These are phyloP conservation scores for Podaxis mareebaensis DNA, from an alignment of 768 basidiomycete species.

Conservation along the genomic window DNA sequence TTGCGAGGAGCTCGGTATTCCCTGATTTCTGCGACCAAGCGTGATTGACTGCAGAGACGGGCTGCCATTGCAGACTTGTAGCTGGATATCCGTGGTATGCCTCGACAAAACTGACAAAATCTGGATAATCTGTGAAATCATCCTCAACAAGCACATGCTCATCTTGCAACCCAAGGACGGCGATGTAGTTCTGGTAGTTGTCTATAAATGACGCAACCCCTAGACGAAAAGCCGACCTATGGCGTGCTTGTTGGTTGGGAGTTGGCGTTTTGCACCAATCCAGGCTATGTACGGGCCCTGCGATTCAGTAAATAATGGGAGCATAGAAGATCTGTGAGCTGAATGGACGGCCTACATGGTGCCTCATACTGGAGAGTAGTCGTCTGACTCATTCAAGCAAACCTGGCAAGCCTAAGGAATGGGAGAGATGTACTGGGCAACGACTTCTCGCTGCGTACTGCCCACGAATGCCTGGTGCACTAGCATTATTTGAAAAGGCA, in stretches of 20 bases:
- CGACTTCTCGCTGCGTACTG: neutral
- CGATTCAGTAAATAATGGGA: slow-evolving; percentile 8
- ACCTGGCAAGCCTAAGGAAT: neutral
- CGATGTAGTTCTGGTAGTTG: slow-evolving; percentile 80
- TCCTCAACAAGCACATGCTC: slow-evolving; percentile 88
- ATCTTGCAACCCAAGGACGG: slow-evolving; percentile 77
- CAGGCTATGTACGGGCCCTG: slow-evolving; percentile 84
- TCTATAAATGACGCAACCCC: slow-evolving; percentile 86
- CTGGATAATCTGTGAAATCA: slow-evolving; percentile 78
- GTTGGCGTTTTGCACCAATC: slow-evolving; percentile 88
- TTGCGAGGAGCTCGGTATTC: slow-evolving; percentile 82
- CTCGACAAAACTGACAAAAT: slow-evolving; percentile 85
- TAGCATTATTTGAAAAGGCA: neutral
- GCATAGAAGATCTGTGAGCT: slow-evolving; percentile 1
- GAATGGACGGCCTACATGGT: slow-evolving; percentile 58
- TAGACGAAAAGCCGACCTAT: slow-evolving; percentile 78
- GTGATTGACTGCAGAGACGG: slow-evolving; percentile 61
- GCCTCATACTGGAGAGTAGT: slow-evolving; percentile 82
- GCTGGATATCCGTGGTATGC: slow-evolving; percentile 90
- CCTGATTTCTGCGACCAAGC: slow-evolving; percentile 70
- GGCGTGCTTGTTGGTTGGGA: slow-evolving; percentile 71
- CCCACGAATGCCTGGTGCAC: neutral
- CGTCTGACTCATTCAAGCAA: slow-evolving; percentile 58
- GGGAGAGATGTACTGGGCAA: neutral
- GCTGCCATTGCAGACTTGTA: slow-evolving; percentile 93